Evolutionary conservation across 1,139 yeast genomes (phyloP).

Genomic region (Meyerozyma sp.): DNA sequence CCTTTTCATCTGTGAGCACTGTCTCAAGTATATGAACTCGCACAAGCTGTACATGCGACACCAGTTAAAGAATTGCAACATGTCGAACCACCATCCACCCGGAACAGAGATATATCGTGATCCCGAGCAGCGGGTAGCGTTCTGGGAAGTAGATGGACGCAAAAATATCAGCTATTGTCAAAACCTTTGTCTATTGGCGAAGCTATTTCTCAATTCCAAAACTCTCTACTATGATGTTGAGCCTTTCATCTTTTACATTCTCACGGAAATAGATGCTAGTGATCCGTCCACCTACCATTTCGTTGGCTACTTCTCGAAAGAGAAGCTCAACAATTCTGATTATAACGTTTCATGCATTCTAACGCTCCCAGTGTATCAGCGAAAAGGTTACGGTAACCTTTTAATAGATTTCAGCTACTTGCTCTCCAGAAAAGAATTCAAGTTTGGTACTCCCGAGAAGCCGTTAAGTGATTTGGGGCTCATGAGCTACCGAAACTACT

Average conservation of each 20-base stretch:
- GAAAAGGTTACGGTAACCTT: conserved; percentile 85
- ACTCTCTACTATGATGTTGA: conserved; percentile 93
- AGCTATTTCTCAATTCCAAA: conserved; percentile 82
- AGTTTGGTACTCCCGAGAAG: conserved; percentile 90
- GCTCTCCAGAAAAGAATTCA: conserved; percentile 66
- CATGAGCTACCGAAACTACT: conserved; percentile 78
- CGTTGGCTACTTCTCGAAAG: conserved; percentile 93
- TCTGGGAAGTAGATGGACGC: conserved; percentile 93
- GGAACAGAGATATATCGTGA: conserved; percentile 87
- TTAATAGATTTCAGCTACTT: conserved; percentile 87
- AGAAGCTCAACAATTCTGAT: conserved; percentile 66
- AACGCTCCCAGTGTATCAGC: conserved; percentile 81
- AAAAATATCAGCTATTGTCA: conserved; percentile 81
- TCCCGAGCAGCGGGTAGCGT: conserved; percentile 41
- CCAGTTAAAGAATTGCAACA: conserved; percentile 57
- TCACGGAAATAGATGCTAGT: conserved; percentile 61
- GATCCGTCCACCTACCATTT: conserved; percentile 57
- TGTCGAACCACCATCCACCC: conserved; percentile 65
- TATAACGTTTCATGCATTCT: conserved; percentile 88
- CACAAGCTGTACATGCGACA: conserved; percentile 69
- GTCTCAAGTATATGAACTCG: conserved; percentile 76
- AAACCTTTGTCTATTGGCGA: conserved; percentile 82
- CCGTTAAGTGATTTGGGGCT: conserved; percentile 87
- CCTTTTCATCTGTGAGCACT: conserved; percentile 77
- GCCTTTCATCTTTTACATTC: conserved; percentile 83